Base-by-base conservation (phyloP, 306 rosid genomes). In the Cucurbita argyrosperma region DNA sequence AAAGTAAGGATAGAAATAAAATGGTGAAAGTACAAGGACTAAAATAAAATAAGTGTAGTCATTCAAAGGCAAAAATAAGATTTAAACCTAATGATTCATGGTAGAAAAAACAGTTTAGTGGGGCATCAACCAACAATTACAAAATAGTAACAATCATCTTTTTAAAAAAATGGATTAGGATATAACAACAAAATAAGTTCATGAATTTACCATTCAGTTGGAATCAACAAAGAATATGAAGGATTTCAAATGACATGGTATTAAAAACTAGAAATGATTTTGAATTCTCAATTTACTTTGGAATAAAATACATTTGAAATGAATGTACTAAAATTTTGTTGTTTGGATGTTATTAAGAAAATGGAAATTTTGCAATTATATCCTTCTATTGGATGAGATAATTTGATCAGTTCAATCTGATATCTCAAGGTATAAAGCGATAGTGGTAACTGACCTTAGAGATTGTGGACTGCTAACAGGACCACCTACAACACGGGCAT, bases 391-490 rank as follows among this genome's bases (percentile, higher is more conserved):
- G 16, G 11, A 37, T 37, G 67, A 61, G 67, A 6, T 13, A 61
- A 61, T 5, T 38, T 38, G 69, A 37, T 62, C 4, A 15, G 46
- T 38, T 14, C 39, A 8, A 16, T 63, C 10, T 16, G 1, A 16
- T 51, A 1, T 51, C 55, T 51, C 6, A 42, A 65, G 53, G n/a
- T 67, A 13, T 30, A 67, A 71, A 15, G 9, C 54, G 35, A 30
- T 12, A 61, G 52, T 65, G 23, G 77, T 4, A 53, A 83, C 91
- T 76, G 77, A 91, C 97, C 93, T 87, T 39, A 51, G 61, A 19
- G 83, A 79, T 74, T 78, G 73, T 43, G 76, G 69, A 75, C 84
- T 30, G 35, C 35, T 82, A 74, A 65, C 65, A 61, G 73, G 68
- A 78, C 87, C 45, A 72, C 93, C 97, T 89, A 87, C 55, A 79